These are phyloP conservation scores for Ciborinia camelliae DNA, from an alignment of 2,329 filamentous ascomycete species.

Conservation along the genomic window DNA sequence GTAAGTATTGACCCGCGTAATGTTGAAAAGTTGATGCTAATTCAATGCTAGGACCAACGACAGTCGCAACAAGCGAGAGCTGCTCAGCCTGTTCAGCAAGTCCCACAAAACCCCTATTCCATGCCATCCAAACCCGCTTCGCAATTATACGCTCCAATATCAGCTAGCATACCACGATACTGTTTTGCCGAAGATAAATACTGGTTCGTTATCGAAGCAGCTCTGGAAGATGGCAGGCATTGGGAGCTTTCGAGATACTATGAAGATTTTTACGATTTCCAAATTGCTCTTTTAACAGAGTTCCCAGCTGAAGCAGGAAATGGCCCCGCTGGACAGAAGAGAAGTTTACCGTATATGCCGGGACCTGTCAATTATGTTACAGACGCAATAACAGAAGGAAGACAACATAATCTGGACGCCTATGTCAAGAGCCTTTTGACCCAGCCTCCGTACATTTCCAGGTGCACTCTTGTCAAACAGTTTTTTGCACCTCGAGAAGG, in stretches of 20 bases:
- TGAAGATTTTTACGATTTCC: constrained; percentile 98
- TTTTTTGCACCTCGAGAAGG: constrained; percentile 88
- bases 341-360: constrained; percentile 93
- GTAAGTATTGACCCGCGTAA: constrained; percentile 39
- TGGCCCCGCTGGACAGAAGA: constrained; percentile 69
- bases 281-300: constrained; percentile 87
- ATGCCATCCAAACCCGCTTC: constrained; percentile 44
- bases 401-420: constrained; percentile 87
- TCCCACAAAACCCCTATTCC: constrained; percentile 35
- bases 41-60: constrained; percentile 25
- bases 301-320: constrained; percentile 94
- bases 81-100: constrained; percentile 30
- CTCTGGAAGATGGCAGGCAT: constrained; percentile 82
- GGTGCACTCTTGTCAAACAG: constrained; percentile 78
- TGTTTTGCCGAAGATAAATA: constrained; percentile 98
- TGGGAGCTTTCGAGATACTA: constrained; percentile 96
- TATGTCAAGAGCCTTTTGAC: constrained; percentile 90
- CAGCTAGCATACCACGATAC: constrained; percentile 84
- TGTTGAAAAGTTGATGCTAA: constrained; percentile 1
- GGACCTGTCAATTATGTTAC: constrained; percentile 97
- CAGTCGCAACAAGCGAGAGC: constrained; percentile 32
- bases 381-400: constrained; percentile 92
- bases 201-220: constrained; percentile 94
- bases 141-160: constrained; percentile 69
- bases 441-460: constrained; percentile 79